phyloP scores from a whole-genome alignment of 139 green algal species.

The Picochlorum costavermella region DNA sequence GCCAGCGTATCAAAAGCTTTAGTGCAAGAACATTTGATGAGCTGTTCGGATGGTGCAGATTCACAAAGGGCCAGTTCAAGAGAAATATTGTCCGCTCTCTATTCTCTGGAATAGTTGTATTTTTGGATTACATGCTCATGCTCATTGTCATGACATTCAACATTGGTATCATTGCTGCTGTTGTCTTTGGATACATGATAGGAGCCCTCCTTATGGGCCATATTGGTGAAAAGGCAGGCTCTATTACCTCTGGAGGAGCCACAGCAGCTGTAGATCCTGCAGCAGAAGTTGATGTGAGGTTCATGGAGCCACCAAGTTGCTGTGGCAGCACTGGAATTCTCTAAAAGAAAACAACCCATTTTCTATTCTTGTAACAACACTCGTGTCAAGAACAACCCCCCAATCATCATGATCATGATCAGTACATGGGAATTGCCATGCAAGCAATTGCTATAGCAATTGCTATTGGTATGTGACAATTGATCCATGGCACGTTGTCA shows the following conservation, averaged over 20 bases:
- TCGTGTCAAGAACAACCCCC: too few species aligned
- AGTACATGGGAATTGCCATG: too few species aligned
- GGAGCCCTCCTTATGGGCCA: conserved; percentile 38
- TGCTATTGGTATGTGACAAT: too few species aligned
- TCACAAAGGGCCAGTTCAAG: background rate
- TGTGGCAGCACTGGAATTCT: conserved; percentile 3
- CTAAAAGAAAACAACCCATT: background rate
- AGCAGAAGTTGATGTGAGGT: conserved; percentile 12
- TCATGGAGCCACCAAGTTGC: conserved; percentile 4
- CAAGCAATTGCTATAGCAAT: too few species aligned
- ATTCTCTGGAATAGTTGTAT: conserved; percentile 14
- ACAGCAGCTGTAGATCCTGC: conserved; percentile 5
- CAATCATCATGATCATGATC: too few species aligned
- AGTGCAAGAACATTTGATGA: background rate
- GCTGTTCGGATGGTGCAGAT: background rate
- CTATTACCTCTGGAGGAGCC: background rate
- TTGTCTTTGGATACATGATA: conserved; percentile 26
- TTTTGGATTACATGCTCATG: conserved; percentile 38
- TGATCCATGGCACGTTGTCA: too few species aligned
- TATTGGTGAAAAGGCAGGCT: conserved; percentile 1
- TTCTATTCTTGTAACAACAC: too few species aligned
- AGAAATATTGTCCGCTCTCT: conserved; percentile 18
- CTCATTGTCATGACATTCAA: conserved; percentile 48
- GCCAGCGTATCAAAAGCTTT: background rate
- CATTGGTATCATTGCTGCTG: conserved; percentile 36